phyloP scores from a whole-genome alignment of 495 filamentous ascomycete species.

The Xeromyces bisporus region DNA sequence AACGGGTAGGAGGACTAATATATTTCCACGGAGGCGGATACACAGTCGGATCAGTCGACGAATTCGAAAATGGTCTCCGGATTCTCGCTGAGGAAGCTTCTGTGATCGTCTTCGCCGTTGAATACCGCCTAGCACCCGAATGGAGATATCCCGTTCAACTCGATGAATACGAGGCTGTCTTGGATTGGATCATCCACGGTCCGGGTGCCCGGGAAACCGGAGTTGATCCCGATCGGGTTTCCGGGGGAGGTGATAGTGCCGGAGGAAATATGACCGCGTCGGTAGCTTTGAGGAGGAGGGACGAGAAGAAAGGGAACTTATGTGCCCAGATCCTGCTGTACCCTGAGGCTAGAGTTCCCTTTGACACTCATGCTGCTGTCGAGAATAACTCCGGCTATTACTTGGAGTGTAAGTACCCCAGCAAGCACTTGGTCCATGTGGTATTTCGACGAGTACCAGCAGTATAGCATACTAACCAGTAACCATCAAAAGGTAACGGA shows the following conservation, averaged over 20 bases:
- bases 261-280: conserved; percentile 23
- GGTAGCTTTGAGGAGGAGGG: conserved; percentile 11
- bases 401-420: conserved; percentile 9
- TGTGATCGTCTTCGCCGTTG: conserved; percentile 11
- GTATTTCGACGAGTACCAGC: no score
- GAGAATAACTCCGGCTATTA: conserved; percentile 20
- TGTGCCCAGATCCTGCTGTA: conserved; percentile 18
- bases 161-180: conserved; percentile 15
- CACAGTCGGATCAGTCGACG: conserved; percentile 17
- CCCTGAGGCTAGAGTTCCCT: conserved; percentile 18
- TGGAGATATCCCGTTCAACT: conserved; percentile 14
- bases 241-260: conserved; percentile 17
- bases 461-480: no score
- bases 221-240: conserved; percentile 10
- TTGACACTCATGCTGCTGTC: conserved; percentile 15
- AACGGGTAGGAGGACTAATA: conserved; percentile 9
- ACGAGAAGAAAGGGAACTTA: conserved; percentile 6
- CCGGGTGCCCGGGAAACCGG: conserved; percentile 6
- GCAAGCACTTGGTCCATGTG: background rate
- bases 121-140: conserved; percentile 16
- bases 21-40: conserved; percentile 25
- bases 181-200: conserved; percentile 9
- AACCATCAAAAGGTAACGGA: conserved; percentile 10
- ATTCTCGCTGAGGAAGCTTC: conserved; percentile 13
- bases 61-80: conserved; percentile 22